Base-by-base conservation (phyloP, 1,139 yeast species). In the Entelexis sorbosivorans region DNA sequence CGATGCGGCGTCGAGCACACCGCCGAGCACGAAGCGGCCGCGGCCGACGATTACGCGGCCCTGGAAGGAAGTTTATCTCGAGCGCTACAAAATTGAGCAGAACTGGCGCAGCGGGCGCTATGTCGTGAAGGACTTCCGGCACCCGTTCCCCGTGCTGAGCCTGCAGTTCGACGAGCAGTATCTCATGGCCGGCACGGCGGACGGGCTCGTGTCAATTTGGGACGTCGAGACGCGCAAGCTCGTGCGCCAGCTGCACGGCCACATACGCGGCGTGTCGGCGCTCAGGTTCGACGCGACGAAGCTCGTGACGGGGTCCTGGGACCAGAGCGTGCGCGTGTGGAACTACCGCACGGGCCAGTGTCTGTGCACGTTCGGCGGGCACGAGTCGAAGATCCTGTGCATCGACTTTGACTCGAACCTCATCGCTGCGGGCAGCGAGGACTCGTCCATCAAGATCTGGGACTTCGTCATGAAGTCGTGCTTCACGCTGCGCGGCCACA, bases 31-130 rank as follows among this genome's bases (percentile, higher is more conserved):
- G 1, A 38, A 38, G 22, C 34, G 35, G 9, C 5, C 26, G 35
- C 16, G 44, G 13, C 44, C 34, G 5, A 14, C 35, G 4, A 69
- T 69, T 57, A 78, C 80, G 31, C 71, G 96, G 56, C 96, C 98
- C 2, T 91, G 98, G 98, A 91, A 91, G 64, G 84, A 86, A 5
- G 95, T 91, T 24, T 91, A 91, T 66, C 77, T 88, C 36, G 98
- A 91, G 66, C 74, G 98, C 40, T 89, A 77, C 68, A 82, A 81
- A 64, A 86, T 91, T 56, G 98, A 91, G 66, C 78, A 85, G 60
- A 89, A 91, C 68, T 91, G 98, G 98, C 74, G 98, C 54, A 81
- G 82, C 58, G 96, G 96, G 8, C 69, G 74, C 16, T 85, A 79
- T 67, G 70, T 71, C 33, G 66, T 81, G 28, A 78, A 75, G 52